Base-by-base conservation (phyloP, 495 filamentous ascomycete species). In the Terfezia boudieri region DNA sequence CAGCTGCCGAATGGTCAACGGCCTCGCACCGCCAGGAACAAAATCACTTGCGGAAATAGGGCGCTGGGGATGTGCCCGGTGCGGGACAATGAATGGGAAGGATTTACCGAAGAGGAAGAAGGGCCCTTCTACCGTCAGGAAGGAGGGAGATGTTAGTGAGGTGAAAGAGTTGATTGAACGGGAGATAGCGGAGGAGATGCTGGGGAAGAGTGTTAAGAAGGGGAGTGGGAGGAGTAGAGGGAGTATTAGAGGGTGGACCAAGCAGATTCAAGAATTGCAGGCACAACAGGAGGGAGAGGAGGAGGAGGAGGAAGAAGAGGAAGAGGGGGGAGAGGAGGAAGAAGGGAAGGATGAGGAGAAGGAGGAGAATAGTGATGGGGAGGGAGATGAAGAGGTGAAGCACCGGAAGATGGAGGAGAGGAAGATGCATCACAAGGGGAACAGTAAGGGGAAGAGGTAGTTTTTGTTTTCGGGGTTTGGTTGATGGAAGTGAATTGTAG, bases 21-120 rank as follows among this genome's bases (percentile, higher is more conserved):
- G 90, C 4, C 89, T 94, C 62, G 90, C 92, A 2, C 89, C 90
- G 10, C 90, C 90, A 0, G 90, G 92, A 2, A 77, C 82, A 3
- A 82, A 78, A 61, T 77, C 71, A 0, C 69, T 87, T 14, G 76
- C 83, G 14, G 89, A 94, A 48, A 66, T 99, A 0, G 90, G 89
- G 9, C 74, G 72, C 59, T 99, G 90, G 90, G 79, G 81, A 53
- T 99, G 90, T 69, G 81, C 79, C 56, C 79, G 76, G 48, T 99
- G 90, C 61, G 80, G 82, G 1, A 71, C 77, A n/a, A 76, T 75
- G 73, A 98, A 98, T 65, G 88, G 89, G 2, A 75, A 80, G 59
- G 82, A 86, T 57, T 78, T 71, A 35, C 73, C 79, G 55, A 82
- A 86, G 59, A 77, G 75, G 1, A 80, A 73, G 54, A 77, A 80